Percentiles rank a stretch among this genome's conserved stretches.
phyloP scores from a whole-genome alignment of 768 basidiomycete species.

The Pleurotus ostreatus region DNA sequence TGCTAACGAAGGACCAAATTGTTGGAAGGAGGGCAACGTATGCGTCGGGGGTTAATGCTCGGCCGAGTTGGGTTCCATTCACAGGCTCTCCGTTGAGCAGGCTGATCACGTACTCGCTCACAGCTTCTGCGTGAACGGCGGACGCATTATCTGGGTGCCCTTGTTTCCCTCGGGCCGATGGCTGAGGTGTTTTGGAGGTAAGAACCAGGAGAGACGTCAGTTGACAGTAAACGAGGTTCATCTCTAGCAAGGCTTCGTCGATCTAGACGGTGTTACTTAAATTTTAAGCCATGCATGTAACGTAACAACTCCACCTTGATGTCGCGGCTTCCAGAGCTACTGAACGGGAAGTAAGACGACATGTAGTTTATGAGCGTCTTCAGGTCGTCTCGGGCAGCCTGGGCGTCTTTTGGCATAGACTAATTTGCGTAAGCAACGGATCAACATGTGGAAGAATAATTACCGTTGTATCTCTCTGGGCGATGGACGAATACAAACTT shows the following conservation, averaged over 20 bases:
- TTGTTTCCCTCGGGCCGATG: conserved; percentile 7
- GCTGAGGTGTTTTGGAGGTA: conserved; percentile 19
- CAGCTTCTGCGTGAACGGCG: conserved; percentile 41
- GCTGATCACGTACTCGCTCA: conserved; percentile 57
- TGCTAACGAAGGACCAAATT: conserved; percentile 70
- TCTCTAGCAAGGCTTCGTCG: conserved; percentile 62
- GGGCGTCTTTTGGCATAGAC: conserved; percentile 11
- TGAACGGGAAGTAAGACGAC: conserved; percentile 83
- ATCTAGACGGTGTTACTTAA: conserved; percentile 32
- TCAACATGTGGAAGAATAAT: conserved; percentile 17
- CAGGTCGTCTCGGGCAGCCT: conserved; percentile 42
- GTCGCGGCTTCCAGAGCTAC: conserved; percentile 41
- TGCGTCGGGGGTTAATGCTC: conserved; percentile 48
- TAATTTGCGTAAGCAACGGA: too few species aligned
- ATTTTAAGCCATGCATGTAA: not conserved
- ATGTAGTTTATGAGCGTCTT: conserved; percentile 65
- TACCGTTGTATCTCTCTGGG: conserved; percentile 39
- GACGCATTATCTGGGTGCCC: conserved; percentile 15
- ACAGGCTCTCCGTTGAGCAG: conserved; percentile 51
- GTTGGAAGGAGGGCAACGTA: conserved; percentile 73
- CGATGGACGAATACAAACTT: conserved; percentile 54
- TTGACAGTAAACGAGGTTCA: conserved; percentile 78
- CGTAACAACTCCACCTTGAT: conserved; percentile 44
- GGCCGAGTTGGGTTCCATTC: conserved; percentile 38
- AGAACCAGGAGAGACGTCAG: conserved; percentile 62